Percentiles rank a stretch among this genome's conserved stretches.
These are phyloP conservation scores for Eucalyptus tenuipes DNA, from an alignment of 345 rosid genomes.

Conservation along the genomic window DNA sequence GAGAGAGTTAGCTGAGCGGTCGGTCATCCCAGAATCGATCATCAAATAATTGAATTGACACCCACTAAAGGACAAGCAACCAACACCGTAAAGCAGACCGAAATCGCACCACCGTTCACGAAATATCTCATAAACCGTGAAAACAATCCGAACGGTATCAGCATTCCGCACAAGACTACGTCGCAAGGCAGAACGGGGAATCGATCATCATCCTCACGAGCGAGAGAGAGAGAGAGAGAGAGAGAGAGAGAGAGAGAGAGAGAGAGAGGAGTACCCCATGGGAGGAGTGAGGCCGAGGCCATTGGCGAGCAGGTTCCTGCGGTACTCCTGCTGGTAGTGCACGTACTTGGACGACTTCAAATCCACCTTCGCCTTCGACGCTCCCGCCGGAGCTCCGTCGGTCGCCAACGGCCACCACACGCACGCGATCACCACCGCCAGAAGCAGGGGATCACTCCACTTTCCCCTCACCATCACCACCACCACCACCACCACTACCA, in stretches of 20 bases:
- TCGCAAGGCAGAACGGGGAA: background rate
- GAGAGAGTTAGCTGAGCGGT: background rate
- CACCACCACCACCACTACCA: background rate
- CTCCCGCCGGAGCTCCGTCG: background rate
- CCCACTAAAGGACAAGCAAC: background rate
- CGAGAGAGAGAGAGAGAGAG: background rate
- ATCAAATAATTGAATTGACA: background rate
- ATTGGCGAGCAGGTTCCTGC: constrained; percentile 43
- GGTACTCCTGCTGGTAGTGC: constrained; percentile 7
- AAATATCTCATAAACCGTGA: background rate
- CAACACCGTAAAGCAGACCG: background rate
- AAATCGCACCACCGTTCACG: background rate
- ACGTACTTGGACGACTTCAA: background rate
- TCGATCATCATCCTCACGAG: background rate
- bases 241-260: background rate
- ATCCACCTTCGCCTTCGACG: background rate
- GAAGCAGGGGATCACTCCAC: background rate
- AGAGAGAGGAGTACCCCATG: constrained; percentile 40
- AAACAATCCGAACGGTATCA: background rate
- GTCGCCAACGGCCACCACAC: background rate
- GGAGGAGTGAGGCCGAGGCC: constrained; percentile 73
- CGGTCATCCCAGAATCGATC: background rate
- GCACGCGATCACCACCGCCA: background rate
- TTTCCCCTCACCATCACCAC: background rate
- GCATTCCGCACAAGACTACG: background rate